Evolutionary conservation across 2,329 filamentous ascomycete species (phyloP).

Genomic region (Cytospora leucostoma): DNA sequence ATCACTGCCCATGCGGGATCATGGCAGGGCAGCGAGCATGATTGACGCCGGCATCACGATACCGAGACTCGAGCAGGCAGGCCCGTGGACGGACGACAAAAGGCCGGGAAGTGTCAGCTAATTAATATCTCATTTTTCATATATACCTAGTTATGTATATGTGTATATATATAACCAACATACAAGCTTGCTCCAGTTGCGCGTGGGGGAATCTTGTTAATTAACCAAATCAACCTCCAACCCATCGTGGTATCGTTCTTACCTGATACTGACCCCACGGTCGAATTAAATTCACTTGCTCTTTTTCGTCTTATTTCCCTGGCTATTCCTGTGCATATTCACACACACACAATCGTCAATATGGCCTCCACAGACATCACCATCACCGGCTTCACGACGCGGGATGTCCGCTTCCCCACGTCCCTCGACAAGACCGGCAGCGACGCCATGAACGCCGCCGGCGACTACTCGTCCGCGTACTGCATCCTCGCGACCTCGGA

Average conservation of each 20-base stretch:
- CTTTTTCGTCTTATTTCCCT: neutral
- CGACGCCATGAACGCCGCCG: conserved; percentile 94
- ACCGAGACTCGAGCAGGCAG: neutral
- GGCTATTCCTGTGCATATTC: neutral
- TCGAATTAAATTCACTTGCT: too few species aligned
- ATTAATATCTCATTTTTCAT: neutral
- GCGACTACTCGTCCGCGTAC: conserved; percentile 93
- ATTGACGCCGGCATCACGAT: conserved; percentile 21
- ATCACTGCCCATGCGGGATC: conserved; percentile 13
- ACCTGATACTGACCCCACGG: neutral
- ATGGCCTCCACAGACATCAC: conserved; percentile 54
- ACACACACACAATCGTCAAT: neutral
- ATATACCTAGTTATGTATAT: neutral
- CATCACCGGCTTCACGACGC: conserved; percentile 70
- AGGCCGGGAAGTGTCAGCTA: conserved; percentile 5
- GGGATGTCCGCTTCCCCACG: conserved; percentile 82
- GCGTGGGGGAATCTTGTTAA: neutral
- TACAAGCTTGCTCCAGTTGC: conserved; percentile 1
- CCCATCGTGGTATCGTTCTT: neutral
- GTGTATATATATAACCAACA: conserved; percentile 9
- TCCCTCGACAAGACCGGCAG: conserved; percentile 95
- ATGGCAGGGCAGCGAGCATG: neutral
- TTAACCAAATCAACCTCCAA: conserved; percentile 5
- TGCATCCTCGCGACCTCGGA: conserved; percentile 81
- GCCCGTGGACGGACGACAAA: conserved; percentile 21